A percentile compares a stretch with the other conserved stretches of the same genome.
phyloP scores from a whole-genome alignment of 2,329 filamentous ascomycete genomes.

The Tolypocladium ovalisporum region DNA sequence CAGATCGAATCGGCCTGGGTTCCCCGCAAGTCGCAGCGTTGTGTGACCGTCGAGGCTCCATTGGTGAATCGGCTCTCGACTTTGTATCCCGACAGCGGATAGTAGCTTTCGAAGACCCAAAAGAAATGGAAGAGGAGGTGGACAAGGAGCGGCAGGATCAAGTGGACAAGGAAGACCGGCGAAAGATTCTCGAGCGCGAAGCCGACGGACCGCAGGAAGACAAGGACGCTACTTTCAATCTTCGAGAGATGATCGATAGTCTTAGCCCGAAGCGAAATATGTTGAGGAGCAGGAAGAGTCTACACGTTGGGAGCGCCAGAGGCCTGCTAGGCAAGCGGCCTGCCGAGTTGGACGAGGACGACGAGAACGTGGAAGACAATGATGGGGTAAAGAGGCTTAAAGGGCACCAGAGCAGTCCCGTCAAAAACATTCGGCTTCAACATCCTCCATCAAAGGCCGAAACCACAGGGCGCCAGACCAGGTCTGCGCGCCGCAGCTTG shows the following conservation, averaged over 20 bases:
- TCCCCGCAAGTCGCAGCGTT: conserved; percentile 64
- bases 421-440: conserved; percentile 62
- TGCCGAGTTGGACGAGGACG: conserved; percentile 56
- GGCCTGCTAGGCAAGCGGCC: conserved; percentile 68
- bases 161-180: conserved; percentile 47
- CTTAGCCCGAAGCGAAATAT: conserved; percentile 65
- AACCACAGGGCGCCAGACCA: conserved; percentile 47
- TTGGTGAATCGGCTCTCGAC: conserved; percentile 52
- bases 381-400: conserved; percentile 60
- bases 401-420: conserved; percentile 61
- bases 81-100: conserved; percentile 46
- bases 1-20: conserved; percentile 60
- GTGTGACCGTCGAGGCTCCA: conserved; percentile 59
- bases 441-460: conserved; percentile 59
- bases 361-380: conserved; percentile 47
- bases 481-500: conserved; percentile 36
- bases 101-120: conserved; percentile 57
- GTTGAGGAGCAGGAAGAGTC: conserved; percentile 60
- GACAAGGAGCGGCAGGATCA: conserved; percentile 50
- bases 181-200: conserved; percentile 44
- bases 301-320: conserved; percentile 63
- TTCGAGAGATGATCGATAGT: conserved; percentile 69
- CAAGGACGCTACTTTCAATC: conserved; percentile 52
- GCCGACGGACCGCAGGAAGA: conserved; percentile 33
- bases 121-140: conserved; percentile 49